Evolutionary conservation across 495 filamentous ascomycete genomes (phyloP).

Genomic region (Neurospora sp.): DNA sequence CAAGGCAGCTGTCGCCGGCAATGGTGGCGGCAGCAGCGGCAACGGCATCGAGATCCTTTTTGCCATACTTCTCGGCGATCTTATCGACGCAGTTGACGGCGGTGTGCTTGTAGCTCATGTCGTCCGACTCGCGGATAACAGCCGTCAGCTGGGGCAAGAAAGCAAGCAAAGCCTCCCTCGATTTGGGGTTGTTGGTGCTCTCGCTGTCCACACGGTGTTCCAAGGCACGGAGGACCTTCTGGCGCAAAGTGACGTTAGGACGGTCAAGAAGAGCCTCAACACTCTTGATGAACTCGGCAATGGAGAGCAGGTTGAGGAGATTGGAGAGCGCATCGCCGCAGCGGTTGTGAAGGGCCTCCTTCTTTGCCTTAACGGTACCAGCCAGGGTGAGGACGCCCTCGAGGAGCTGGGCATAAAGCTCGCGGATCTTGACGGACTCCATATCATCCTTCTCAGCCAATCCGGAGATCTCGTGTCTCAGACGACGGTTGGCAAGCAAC

Average conservation of each 20-base stretch:
- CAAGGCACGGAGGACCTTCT: constrained; percentile 70
- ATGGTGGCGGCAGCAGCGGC: constrained; percentile 63
- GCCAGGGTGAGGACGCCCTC: constrained; percentile 55
- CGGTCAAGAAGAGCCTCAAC: constrained; percentile 67
- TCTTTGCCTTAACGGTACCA: constrained; percentile 49
- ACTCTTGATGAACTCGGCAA: constrained; percentile 73
- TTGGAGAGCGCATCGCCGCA: constrained; percentile 62
- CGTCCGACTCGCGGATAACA: constrained; percentile 59
- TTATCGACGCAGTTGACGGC: constrained; percentile 81
- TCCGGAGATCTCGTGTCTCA: constrained; percentile 38
- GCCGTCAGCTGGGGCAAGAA: constrained; percentile 68
- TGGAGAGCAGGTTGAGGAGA: constrained; percentile 68
- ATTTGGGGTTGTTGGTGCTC: constrained; percentile 52
- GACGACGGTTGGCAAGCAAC: constrained; percentile 39
- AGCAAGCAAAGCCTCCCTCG: constrained; percentile 58
- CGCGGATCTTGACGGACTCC: constrained; percentile 50
- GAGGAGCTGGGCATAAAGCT: constrained; percentile 60
- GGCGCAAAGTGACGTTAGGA: constrained; percentile 59
- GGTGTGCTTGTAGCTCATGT: constrained; percentile 65
- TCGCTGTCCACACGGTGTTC: constrained; percentile 62
- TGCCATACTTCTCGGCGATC: constrained; percentile 85
- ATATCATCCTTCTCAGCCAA: constrained; percentile 45
- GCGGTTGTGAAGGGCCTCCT: constrained; percentile 45
- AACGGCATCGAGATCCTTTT: constrained; percentile 60
- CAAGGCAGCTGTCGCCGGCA: constrained; percentile 64